Evolutionary conservation across 192 early-diverging fungal genomes (phyloP), one percentile per base, ranked within the genome.

Genomic region (Backusella tarrabulga): DNA sequence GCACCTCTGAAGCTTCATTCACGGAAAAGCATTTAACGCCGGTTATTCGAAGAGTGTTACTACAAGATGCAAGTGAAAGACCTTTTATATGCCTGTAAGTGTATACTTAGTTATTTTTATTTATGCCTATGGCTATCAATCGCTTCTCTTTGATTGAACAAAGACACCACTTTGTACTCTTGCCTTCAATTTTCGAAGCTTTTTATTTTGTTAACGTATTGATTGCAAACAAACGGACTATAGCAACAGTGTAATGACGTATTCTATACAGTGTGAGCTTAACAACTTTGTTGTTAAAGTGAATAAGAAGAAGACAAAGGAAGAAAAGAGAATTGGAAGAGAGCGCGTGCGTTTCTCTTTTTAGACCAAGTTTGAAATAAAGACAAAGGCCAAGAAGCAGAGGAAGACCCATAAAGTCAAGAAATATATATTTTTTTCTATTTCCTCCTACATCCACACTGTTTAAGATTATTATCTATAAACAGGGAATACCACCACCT

Each of bases 391-490:
- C 8, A 21, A 68, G 67, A 36, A 36, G 35, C 32, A 32, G 32
- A 36, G n/a, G 29, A 36, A 68, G 19, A 68, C 29, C 35, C 8
- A 36, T 36, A 35, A 68, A 68, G 35, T 35, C 35, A 68, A 68
- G 0, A 68, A 68, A 34, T 68, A 68, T 17, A 40, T 40, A 4
- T 40, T 40, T 36, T 68, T 66, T 66, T 66, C 60, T 68, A 68
- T 68, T 68, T 68, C 35, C 67, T 68, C 67, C 40, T 17, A 68
- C 35, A 68, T 68, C 67, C 67, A 68, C 67, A 35, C 35, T 68
- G 67, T 68, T 67, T 36, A 68, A 36, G 67, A 68, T 35, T 35
- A 68, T 40, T 68, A 68, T 68, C 34, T 68, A 40, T 68, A 68
- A 68, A 68, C 67, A 40, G 67, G 11, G 67, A 68, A 68, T 68